phyloP scores from a whole-genome alignment of 306 rosid species.

The Gleditsia sinensis region DNA sequence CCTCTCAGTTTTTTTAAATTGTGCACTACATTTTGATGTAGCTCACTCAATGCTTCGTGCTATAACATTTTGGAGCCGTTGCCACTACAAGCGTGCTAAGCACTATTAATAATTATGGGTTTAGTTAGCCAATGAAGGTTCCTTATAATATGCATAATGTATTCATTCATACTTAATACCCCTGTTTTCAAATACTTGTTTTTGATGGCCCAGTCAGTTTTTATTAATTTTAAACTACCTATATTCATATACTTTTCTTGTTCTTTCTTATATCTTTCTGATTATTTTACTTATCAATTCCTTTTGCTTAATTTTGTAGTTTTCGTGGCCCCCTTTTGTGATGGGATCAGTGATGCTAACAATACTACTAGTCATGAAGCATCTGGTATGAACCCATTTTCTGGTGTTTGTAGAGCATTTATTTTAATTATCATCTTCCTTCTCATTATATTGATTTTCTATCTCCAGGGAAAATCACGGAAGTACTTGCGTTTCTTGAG shows the following conservation, averaged over 20 bases:
- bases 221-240: neutral
- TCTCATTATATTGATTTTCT: slow-evolving; percentile 38
- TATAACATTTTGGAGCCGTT: no score
- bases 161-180: slow-evolving; percentile 1
- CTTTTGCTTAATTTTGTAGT: slow-evolving; percentile 61
- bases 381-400: slow-evolving; percentile 66
- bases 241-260: slow-evolving; percentile 11
- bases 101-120: no score
- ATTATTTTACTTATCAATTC: slow-evolving; percentile 31
- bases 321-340: slow-evolving; percentile 90
- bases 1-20: no score
- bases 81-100: no score
- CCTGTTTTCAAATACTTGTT: neutral
- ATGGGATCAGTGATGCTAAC: slow-evolving; percentile 86
- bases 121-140: neutral
- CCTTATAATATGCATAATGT: neutral
- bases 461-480: slow-evolving; percentile 82
- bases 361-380: slow-evolving; percentile 82
- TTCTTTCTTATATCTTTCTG: neutral
- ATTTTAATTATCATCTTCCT: slow-evolving; percentile 21
- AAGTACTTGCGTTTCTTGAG: slow-evolving; percentile 84
- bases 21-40: no score
- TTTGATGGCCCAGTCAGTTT: neutral
- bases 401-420: slow-evolving; percentile 30
- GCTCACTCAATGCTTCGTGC: no score